Percentiles rank a stretch among this genome's conserved stretches.
These are phyloP conservation scores for Aureobasidium zeae DNA, from an alignment of 2,329 filamentous ascomycete species.

Conservation along the genomic window DNA sequence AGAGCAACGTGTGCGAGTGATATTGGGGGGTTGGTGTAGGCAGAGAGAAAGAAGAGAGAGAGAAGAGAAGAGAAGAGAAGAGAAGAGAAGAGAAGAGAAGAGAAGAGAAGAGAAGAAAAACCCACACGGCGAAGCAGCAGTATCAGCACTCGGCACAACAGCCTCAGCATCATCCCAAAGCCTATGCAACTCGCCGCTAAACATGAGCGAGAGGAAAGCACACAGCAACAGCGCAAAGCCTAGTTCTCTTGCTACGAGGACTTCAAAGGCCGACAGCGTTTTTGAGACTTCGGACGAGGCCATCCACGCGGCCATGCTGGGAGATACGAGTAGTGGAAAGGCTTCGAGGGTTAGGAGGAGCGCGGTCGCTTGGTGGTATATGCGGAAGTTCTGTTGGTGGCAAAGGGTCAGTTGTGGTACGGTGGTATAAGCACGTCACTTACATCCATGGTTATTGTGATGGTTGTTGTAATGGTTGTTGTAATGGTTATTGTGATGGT, in stretches of 20 bases:
- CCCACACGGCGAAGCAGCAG: constrained; percentile 9
- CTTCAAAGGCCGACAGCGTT: constrained; percentile 29
- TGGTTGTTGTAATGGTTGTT: too few relatives aligned
- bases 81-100: too few relatives aligned
- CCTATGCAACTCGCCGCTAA: constrained; percentile 45
- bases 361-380: constrained; percentile 35
- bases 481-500: too few relatives aligned
- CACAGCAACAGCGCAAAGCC: constrained; percentile 58
- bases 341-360: constrained; percentile 33
- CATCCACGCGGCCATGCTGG: constrained; percentile 50
- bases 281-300: constrained; percentile 53
- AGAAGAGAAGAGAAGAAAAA: not conserved
- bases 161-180: constrained; percentile 5
- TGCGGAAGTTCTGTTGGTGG: constrained; percentile 34
- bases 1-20: too few relatives aligned
- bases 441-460: too few relatives aligned
- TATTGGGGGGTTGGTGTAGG: too few relatives aligned
- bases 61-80: too few relatives aligned
- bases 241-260: constrained; percentile 28
- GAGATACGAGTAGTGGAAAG: constrained; percentile 46
- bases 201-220: constrained; percentile 51
- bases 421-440: too few relatives aligned
- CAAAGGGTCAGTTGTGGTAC: too few relatives aligned
- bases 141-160: not conserved
- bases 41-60: too few relatives aligned